phyloP scores from a whole-genome alignment of 306 rosid genomes.

The Canavalia ensiformis region DNA sequence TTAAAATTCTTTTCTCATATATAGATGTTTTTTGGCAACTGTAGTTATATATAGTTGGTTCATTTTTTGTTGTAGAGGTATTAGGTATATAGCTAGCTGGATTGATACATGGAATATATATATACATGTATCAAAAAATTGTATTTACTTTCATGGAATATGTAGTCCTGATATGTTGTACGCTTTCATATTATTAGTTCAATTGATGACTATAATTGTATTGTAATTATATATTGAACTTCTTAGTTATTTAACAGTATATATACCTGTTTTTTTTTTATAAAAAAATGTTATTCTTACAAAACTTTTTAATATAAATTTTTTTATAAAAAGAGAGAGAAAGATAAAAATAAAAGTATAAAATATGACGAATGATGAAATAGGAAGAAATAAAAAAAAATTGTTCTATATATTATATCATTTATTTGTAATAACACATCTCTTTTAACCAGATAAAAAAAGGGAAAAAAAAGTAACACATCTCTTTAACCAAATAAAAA shows the following conservation, averaged over 20 bases:
- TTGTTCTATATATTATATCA: too few relatives aligned
- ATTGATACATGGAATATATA: conserved; percentile 20
- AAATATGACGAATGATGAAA: too few relatives aligned
- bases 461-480: too few relatives aligned
- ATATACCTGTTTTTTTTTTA: too few relatives aligned
- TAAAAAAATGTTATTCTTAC: too few relatives aligned
- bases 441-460: too few relatives aligned
- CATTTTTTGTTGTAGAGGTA: conserved; percentile 26
- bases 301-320: too few relatives aligned
- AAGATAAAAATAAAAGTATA: too few relatives aligned
- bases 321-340: too few relatives aligned
- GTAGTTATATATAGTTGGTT: conserved; percentile 28
- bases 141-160: neutral
- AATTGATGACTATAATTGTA: neutral
- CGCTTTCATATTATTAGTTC: neutral
- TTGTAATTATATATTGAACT: neutral
- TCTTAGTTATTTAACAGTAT: neutral
- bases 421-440: too few relatives aligned
- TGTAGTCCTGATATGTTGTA: conserved; percentile 1
- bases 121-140: conserved; percentile 11
- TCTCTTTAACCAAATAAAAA: too few relatives aligned
- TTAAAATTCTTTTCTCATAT: conserved; percentile 38
- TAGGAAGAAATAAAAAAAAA: too few relatives aligned
- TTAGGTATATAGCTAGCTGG: conserved; percentile 11
- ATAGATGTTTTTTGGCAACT: neutral